Conservation (phyloP, 208 protist species). For the Acanthamoeba healyi region DNA sequence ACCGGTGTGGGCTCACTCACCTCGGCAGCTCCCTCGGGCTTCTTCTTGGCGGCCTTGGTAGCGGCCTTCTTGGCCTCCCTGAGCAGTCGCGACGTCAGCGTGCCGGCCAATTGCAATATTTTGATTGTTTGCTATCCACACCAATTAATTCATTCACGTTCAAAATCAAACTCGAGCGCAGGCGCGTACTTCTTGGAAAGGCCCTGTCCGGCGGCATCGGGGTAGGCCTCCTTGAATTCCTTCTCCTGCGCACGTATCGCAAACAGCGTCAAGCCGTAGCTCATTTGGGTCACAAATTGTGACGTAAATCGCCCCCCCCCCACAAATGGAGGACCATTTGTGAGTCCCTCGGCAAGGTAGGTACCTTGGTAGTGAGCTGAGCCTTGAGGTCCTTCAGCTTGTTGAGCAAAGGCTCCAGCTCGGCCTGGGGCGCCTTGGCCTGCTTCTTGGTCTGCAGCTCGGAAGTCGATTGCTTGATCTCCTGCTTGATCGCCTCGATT, state of each 20-base stretch:
- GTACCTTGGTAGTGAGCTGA: background rate
- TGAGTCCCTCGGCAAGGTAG: background rate
- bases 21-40: background rate
- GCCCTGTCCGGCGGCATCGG: slow-evolving; percentile 29
- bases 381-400: slow-evolving; percentile 18
- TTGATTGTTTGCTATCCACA: background rate
- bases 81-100: background rate
- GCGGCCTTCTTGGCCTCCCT: slow-evolving; percentile 63
- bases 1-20: background rate
- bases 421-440: slow-evolving; percentile 22
- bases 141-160: background rate
- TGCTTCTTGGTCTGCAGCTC: slow-evolving; percentile 60
- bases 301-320: background rate
- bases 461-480: slow-evolving; percentile 14
- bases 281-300: too few species aligned
- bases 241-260: slow-evolving; percentile 20
- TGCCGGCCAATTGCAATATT: background rate
- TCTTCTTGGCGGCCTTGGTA: slow-evolving; percentile 53
- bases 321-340: background rate
- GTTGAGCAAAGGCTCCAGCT: background rate
- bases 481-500: slow-evolving; percentile 53
- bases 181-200: slow-evolving; percentile 39
- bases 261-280: background rate
- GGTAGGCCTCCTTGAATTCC: slow-evolving; percentile 48
- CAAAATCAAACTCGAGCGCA: background rate